These are phyloP conservation scores for Aspergillus pseudotamarii DNA, from an alignment of 2,329 filamentous ascomycete genomes.

Conservation along the genomic window DNA sequence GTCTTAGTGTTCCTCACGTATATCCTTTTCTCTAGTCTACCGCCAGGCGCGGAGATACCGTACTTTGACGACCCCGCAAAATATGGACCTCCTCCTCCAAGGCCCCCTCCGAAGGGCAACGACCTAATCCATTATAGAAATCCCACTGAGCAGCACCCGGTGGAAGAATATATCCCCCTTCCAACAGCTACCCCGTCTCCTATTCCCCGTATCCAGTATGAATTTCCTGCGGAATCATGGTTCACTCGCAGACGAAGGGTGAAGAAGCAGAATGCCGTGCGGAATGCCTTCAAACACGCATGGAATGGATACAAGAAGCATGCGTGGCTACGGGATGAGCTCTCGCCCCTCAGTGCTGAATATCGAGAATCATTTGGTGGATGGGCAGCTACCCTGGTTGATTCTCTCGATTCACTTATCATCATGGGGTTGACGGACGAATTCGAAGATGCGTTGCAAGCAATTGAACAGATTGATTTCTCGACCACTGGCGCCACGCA, in stretches of 20 bases:
- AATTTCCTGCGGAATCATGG: slow-evolving; percentile 66
- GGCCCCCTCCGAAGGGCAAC: slow-evolving; percentile 10
- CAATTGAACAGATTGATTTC: slow-evolving; percentile 77
- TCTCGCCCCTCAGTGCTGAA: slow-evolving; percentile 70
- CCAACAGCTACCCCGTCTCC: slow-evolving; percentile 69
- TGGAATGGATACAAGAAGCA: slow-evolving; percentile 82
- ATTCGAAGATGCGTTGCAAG: slow-evolving; percentile 75
- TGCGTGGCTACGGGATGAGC: slow-evolving; percentile 86
- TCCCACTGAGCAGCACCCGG: slow-evolving; percentile 73
- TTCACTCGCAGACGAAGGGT: slow-evolving; percentile 63
- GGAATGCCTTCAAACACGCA: slow-evolving; percentile 71
- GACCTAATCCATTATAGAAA: slow-evolving; percentile 67
- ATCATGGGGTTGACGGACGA: slow-evolving; percentile 79
- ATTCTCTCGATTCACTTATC: slow-evolving; percentile 79
- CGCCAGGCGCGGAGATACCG: slow-evolving; percentile 21
- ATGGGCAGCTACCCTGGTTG: slow-evolving; percentile 86
- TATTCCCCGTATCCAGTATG: slow-evolving; percentile 77
- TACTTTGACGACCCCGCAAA: slow-evolving; percentile 18
- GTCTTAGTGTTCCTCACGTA: slow-evolving; percentile 30
- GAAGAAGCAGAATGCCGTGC: slow-evolving; percentile 68
- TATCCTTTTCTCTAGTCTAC: slow-evolving; percentile 26
- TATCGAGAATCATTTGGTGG: slow-evolving; percentile 84
- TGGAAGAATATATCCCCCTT: slow-evolving; percentile 69
- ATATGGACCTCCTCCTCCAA: slow-evolving; percentile 1
- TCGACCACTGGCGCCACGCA: slow-evolving; percentile 67